Evolutionary conservation across 768 basidiomycete genomes (phyloP).

Genomic region (Phanerochaete sordida): DNA sequence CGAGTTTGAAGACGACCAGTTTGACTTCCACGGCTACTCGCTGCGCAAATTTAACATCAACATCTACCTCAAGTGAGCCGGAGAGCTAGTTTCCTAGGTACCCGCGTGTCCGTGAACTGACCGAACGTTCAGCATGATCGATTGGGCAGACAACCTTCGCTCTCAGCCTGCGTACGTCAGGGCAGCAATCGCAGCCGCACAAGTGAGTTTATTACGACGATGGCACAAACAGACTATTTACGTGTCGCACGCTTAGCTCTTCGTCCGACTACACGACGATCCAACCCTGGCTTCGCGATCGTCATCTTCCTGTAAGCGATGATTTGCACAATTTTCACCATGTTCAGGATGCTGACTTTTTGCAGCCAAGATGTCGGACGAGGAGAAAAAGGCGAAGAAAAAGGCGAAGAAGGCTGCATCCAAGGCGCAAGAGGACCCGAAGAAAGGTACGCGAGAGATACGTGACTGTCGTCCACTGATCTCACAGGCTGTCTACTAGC

Average conservation of each 20-base stretch:
- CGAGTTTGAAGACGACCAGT: conserved; percentile 92
- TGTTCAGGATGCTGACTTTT: not conserved
- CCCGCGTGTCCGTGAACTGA: not conserved
- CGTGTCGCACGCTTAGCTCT: too few species aligned
- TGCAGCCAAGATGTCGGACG: conserved; percentile 49
- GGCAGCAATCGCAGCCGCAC: conserved; percentile 67
- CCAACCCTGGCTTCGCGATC: conserved; percentile 50
- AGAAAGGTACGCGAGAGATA: conserved; percentile 52
- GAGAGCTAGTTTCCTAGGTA: not conserved
- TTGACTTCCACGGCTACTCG: conserved; percentile 96
- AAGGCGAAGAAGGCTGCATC: conserved; percentile 80
- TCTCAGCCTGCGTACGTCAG: conserved; percentile 75
- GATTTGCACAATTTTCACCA: not conserved
- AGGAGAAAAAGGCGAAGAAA: conserved; percentile 80
- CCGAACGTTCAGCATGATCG: conserved; percentile 52
- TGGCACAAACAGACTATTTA: too few species aligned
- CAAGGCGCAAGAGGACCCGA: conserved; percentile 62
- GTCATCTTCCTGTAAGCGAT: not conserved
- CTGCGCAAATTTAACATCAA: conserved; percentile 85
- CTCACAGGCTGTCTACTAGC: conserved; percentile 18
- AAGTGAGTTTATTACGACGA: conserved; percentile 41
- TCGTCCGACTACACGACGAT: conserved; percentile 65
- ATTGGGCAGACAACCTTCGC: conserved; percentile 79
- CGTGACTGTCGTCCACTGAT: not conserved
- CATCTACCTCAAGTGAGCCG: conserved; percentile 76